Evolutionary conservation across 2,329 filamentous ascomycete species (phyloP), one percentile per base, ranked within the genome.

Genomic region (Sporothrix schenckii): DNA sequence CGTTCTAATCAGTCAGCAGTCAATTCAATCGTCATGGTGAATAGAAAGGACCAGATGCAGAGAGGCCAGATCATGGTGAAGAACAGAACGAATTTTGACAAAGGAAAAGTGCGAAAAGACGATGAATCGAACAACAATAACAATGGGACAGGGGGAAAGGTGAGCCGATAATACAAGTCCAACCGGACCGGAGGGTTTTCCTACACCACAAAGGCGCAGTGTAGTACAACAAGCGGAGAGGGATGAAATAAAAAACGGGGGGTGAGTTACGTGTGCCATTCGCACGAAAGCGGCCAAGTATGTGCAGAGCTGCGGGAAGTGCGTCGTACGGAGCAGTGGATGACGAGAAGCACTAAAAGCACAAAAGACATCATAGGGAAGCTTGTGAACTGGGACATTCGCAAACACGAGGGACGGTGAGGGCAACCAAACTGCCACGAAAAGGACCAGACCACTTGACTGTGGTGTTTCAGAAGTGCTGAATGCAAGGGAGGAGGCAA

Each of bases 391-490:
- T 61, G n/a, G 50, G 16, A 49, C 27, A 30, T 34, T 9, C 34
- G 7, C 30, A 49, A 39, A 53, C 21, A 44, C 19, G 30, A 54
- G 13, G 24, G 34, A 54, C 49, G 30, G 24, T 44, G 49, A 53
- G 30, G 14, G 21, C 49, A 41, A 34, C 63, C 24, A 66, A 21
- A 11, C 24, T 50, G 49, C 14, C 44, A 49, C 44, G 16, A 50
- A 50, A 7, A n/a, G 16, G 19, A 50, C 19, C 49, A 50, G 16
- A 50, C 49, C 49, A 63, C 27, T 10, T 14, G 49, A 4, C n/a
- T 56, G 39, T 52, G 61, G 65, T 56, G 70, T 71, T 71, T 71
- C 70, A 71, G 66, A 66, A 65, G 53, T 69, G 70, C 70, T 66
- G 70, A 58, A 71, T 56, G 70, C 39, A 68, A 70, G 61, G 63